Evolutionary conservation across 306 rosid genomes (phyloP).

Genomic region (Malus asiatica): DNA sequence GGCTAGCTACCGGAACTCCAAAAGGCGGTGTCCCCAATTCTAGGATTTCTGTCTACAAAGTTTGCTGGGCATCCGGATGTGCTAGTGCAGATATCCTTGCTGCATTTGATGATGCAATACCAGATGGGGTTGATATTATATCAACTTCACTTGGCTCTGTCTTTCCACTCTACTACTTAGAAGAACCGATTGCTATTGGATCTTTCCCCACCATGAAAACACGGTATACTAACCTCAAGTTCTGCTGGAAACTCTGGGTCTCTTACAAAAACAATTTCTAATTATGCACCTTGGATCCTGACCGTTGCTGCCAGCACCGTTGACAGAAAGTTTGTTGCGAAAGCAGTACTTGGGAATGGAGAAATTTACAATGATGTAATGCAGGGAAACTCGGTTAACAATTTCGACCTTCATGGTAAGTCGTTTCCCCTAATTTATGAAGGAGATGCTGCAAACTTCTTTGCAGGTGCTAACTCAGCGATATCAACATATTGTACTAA

Average conservation of each 20-base stretch:
- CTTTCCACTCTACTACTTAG: background rate
- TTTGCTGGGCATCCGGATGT: constrained; percentile 22
- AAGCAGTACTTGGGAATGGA: constrained; percentile 26
- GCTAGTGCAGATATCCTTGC: constrained; percentile 14
- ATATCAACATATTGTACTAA: constrained; percentile 6
- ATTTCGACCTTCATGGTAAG: constrained; percentile 9
- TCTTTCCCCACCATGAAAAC: constrained; percentile 28
- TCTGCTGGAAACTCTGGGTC: constrained; percentile 33
- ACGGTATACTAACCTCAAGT: constrained; percentile 16
- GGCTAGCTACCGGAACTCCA: constrained; percentile 25
- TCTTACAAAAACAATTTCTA: background rate
- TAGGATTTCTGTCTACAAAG: constrained; percentile 27
- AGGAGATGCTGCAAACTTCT: constrained; percentile 36
- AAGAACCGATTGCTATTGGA: constrained; percentile 25
- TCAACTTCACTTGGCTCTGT: constrained; percentile 14
- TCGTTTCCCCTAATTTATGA: constrained; percentile 25
- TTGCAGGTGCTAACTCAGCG: constrained; percentile 5
- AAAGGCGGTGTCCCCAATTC: constrained; percentile 24
- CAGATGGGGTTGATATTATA: constrained; percentile 27
- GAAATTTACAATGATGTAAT: background rate
- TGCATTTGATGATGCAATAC: constrained; percentile 28
- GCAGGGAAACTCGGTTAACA: constrained; percentile 24
- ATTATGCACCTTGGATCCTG: constrained; percentile 30
- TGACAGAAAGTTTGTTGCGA: constrained; percentile 20
- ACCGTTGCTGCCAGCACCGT: constrained; percentile 31